phyloP scores from a whole-genome alignment of 1,284 basidiomycete species.

The Moesziomyces sp. region DNA sequence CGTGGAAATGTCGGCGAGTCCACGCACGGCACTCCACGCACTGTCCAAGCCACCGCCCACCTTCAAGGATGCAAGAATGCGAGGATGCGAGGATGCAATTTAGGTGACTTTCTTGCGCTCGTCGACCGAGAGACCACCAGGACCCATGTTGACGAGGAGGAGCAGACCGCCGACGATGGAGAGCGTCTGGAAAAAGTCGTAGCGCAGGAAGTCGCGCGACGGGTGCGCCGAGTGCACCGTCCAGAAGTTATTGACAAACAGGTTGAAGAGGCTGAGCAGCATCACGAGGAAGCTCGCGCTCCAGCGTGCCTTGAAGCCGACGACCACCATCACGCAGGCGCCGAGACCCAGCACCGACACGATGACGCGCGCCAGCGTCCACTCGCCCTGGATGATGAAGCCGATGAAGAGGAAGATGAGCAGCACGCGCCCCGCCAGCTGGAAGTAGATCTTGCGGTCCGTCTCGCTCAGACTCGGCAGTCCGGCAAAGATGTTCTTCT shows the following conservation, averaged over 20 bases:
- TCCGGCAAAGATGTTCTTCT: conserved; percentile 86
- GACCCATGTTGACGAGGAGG: conserved; percentile 97
- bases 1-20: too few relatives aligned
- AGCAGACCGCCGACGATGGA: conserved; percentile 97
- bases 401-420: conserved; percentile 99
- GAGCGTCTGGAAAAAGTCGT: conserved; percentile 70
- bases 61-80: too few relatives aligned
- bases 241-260: conserved; percentile 96
- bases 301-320: conserved; percentile 99
- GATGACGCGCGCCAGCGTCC: conserved; percentile 84
- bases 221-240: conserved; percentile 88
- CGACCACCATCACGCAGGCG: conserved; percentile 96
- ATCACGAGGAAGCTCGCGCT: conserved; percentile 96
- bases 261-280: conserved; percentile 92
- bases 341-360: conserved; percentile 76
- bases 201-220: conserved; percentile 91
- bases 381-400: conserved; percentile 92
- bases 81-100: too few relatives aligned
- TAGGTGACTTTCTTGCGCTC: conserved; percentile 91
- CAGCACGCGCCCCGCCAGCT: conserved; percentile 93
- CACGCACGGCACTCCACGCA: too few relatives aligned
- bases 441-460: conserved; percentile 90
- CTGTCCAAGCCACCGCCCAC: too few relatives aligned
- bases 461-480: conserved; percentile 87
- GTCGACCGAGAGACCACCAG: conserved; percentile 95